Conservation (phyloP, 768 basidiomycete species). For the Naganishia randhawae region DNA sequence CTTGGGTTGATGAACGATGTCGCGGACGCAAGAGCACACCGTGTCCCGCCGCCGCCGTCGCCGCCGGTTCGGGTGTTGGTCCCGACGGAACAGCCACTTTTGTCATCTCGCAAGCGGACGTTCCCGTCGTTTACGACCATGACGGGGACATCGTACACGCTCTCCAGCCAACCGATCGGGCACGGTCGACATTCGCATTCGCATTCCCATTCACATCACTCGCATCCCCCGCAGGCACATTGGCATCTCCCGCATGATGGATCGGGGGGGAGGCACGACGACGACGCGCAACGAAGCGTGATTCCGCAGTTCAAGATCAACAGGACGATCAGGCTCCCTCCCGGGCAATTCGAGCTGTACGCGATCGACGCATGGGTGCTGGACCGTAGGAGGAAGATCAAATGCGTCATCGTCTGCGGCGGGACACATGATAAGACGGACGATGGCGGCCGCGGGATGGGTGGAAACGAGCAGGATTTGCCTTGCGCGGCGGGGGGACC, state of each 20-base stretch:
- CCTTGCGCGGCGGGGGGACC: not conserved
- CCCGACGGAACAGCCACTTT: not conserved
- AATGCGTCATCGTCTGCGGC: not conserved
- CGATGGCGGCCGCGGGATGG: not conserved
- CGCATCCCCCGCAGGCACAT: not conserved
- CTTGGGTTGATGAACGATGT: too few relatives aligned
- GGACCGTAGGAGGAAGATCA: not conserved
- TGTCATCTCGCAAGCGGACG: not conserved
- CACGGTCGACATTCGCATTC: too few relatives aligned
- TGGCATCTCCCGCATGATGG: not conserved
- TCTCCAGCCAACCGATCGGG: not conserved
- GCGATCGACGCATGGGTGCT: slow-evolving; percentile 16
- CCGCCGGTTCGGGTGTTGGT: not conserved
- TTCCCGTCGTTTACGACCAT: not conserved
- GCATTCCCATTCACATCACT: not conserved
- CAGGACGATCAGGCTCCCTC: not conserved
- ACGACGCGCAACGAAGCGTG: not conserved
- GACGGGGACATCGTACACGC: not conserved
- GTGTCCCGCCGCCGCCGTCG: too few relatives aligned
- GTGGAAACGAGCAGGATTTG: not conserved
- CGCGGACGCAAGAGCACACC: too few relatives aligned
- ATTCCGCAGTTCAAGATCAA: not conserved
- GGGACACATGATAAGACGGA: not conserved
- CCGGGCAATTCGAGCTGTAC: not conserved
- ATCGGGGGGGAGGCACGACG: not conserved